phyloP scores from a whole-genome alignment of 75 land plant species.

The Pinus albicaulis region DNA sequence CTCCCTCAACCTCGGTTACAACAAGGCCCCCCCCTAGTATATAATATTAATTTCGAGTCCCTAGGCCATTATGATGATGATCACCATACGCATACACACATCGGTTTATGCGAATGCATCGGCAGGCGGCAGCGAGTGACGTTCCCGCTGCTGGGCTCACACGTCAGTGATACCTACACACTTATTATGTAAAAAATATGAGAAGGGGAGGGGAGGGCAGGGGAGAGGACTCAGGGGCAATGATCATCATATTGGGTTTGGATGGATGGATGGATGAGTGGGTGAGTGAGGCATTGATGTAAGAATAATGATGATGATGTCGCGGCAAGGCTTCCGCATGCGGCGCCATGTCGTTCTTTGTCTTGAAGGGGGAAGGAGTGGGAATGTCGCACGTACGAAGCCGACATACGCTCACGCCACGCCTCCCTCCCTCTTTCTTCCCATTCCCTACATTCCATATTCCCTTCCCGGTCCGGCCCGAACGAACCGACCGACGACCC shows the following conservation, averaged over 20 bases:
- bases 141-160: background rate
- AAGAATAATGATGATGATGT: background rate
- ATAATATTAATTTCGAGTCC: background rate
- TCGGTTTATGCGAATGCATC: background rate
- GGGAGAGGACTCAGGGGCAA: too few relatives aligned
- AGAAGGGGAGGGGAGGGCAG: too few relatives aligned
- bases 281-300: background rate
- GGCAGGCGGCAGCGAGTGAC: background rate
- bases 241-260: background rate
- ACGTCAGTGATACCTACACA: background rate
- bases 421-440: background rate
- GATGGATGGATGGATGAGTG: background rate
- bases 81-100: background rate
- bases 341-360: background rate
- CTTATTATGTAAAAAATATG: background rate
- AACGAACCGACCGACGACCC: background rate
- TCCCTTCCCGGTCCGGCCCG: too few relatives aligned
- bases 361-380: background rate
- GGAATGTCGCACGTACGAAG: constrained; percentile 14
- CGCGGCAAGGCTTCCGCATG: background rate
- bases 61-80: background rate
- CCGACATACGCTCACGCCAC: constrained; percentile 12
- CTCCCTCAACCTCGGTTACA: background rate
- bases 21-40: background rate
- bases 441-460: too few relatives aligned